Percentiles rank a stretch among this genome's conserved stretches.
These are phyloP conservation scores for Lactuca sativa DNA, from an alignment of 129 eudicot species.

Conservation along the genomic window DNA sequence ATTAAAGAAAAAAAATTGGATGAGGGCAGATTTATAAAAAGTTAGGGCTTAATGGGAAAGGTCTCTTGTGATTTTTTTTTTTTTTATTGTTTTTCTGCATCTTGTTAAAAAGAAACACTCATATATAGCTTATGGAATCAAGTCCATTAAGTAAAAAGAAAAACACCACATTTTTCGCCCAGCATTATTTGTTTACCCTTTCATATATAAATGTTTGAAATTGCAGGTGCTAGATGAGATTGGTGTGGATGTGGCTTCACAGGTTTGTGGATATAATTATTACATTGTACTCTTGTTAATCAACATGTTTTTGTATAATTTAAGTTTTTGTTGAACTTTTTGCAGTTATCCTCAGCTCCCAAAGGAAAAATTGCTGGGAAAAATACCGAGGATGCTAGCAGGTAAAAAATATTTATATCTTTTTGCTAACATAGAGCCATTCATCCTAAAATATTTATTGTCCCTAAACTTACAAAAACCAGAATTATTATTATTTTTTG, in stretches of 20 bases:
- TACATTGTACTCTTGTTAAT: constrained; percentile 3
- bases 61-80: no score
- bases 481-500: not conserved
- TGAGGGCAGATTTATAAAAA: no score
- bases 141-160: no score
- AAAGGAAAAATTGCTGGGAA: constrained; percentile 92
- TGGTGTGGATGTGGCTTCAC: constrained; percentile 96
- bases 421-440: not conserved
- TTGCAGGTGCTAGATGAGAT: constrained; percentile 96
- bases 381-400: constrained; percentile 75
- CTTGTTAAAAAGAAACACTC: no score
- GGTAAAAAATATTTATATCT: constrained; percentile 34
- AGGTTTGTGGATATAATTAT: constrained; percentile 54
- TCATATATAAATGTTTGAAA: constrained; percentile 2
- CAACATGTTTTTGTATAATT: not conserved
- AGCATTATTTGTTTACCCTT: no score
- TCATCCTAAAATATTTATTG: not conserved
- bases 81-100: no score
- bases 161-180: no score
- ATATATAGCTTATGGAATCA: no score
- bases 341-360: constrained; percentile 94
- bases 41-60: no score
- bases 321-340: constrained; percentile 20
- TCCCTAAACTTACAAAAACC: not conserved
- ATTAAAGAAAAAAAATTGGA: no score